Evolutionary conservation across 2,329 filamentous ascomycete species (phyloP).

Genomic region (Zymoseptoria passerinii): DNA sequence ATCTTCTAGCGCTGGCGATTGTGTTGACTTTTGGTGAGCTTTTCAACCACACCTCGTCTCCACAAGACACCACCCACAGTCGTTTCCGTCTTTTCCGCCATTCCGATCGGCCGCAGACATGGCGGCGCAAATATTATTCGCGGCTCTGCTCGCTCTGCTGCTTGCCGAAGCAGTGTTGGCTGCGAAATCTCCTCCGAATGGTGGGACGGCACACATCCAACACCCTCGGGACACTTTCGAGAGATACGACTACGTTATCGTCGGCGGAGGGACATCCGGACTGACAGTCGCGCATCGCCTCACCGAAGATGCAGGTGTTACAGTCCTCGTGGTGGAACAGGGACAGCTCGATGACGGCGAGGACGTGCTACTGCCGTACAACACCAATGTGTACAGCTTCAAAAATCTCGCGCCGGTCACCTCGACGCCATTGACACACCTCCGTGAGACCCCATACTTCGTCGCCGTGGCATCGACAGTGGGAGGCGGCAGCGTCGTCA

Average conservation of each 20-base stretch:
- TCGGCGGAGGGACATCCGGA: conserved; percentile 25
- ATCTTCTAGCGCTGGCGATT: background rate
- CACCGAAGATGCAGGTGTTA: conserved; percentile 21
- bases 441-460: conserved; percentile 18
- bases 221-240: background rate
- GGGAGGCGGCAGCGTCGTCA: conserved; percentile 32
- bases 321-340: conserved; percentile 23
- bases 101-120: background rate
- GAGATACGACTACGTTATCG: conserved; percentile 15
- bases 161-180: background rate
- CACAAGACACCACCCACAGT: background rate
- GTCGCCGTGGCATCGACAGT: conserved; percentile 23
- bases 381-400: background rate
- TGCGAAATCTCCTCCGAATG: background rate
- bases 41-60: background rate
- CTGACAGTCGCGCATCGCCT: conserved; percentile 24
- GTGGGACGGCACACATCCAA: background rate
- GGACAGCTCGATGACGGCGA: conserved; percentile 5
- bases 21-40: background rate
- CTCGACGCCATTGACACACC: conserved; percentile 6
- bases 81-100: background rate
- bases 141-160: background rate
- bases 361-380: background rate
- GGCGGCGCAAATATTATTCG: background rate
- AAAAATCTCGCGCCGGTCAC: background rate